Percentiles rank a stretch among this genome's conserved stretches.
These are phyloP conservation scores for Penicillium psychrosexuale DNA, from an alignment of 2,329 filamentous ascomycete genomes.

Conservation along the genomic window DNA sequence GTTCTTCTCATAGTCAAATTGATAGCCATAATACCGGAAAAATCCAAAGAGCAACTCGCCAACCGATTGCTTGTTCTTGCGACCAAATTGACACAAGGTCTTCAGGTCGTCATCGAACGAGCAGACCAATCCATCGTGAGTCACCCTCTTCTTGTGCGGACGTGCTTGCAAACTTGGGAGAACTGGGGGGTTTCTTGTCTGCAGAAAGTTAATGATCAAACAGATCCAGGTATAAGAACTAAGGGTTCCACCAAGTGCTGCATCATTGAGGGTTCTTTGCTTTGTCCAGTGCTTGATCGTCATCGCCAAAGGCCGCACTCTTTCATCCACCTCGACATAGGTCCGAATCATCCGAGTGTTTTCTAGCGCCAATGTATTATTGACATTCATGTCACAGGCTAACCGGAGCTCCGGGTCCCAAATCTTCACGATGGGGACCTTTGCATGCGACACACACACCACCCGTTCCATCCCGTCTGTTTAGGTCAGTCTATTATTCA, in stretches of 20 bases:
- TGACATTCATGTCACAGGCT: conserved; percentile 97
- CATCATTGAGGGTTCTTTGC: conserved; percentile 88
- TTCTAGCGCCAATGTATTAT: conserved; percentile 90
- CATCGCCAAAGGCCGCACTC: conserved; percentile 90
- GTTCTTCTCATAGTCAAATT: conserved; percentile 81
- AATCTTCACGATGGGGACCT: conserved; percentile 97
- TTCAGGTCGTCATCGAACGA: conserved; percentile 85
- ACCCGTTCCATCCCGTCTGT: conserved; percentile 94
- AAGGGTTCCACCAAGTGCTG: conserved; percentile 90
- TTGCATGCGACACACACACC: conserved; percentile 88
- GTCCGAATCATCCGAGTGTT: conserved; percentile 98
- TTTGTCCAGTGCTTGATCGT: conserved; percentile 98
- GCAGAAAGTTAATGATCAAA: conserved; percentile 93
- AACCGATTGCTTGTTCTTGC: conserved; percentile 74
- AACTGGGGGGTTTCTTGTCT: conserved; percentile 78
- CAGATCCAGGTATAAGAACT: conserved; percentile 99
- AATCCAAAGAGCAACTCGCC: conserved; percentile 92
- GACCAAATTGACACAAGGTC: conserved; percentile 69
- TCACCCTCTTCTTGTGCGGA: conserved; percentile 58
- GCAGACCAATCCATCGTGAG: conserved; percentile 64
- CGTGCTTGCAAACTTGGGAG: conserved; percentile 80
- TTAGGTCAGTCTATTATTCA: conserved; percentile 12
- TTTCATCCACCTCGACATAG: conserved; percentile 88
- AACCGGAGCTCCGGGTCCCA: conserved; percentile 92
- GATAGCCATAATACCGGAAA: conserved; percentile 90